phyloP scores from a whole-genome alignment of 2,329 filamentous ascomycete species.

The Fusarium heterosporum region DNA sequence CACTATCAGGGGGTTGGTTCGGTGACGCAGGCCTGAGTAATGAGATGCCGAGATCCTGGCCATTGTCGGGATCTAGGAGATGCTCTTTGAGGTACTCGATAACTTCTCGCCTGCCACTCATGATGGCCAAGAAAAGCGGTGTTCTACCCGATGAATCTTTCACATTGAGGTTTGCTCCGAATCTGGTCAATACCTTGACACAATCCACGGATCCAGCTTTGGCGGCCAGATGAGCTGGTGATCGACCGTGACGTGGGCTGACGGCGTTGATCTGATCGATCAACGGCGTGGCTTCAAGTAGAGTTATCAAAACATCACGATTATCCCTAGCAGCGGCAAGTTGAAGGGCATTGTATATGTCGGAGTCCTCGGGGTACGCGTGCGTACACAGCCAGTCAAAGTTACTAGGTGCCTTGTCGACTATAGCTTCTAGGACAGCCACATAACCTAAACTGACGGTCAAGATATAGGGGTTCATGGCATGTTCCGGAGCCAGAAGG shows the following conservation, averaged over 20 bases:
- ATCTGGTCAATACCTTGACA: constrained; percentile 25
- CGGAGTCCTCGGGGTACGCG: constrained; percentile 5
- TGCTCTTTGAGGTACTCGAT: constrained; percentile 32
- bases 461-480: constrained; percentile 31
- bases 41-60: constrained; percentile 17
- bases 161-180: constrained; percentile 26
- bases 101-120: constrained; percentile 20
- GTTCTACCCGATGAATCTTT: constrained; percentile 34
- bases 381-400: constrained; percentile 36
- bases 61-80: constrained; percentile 11
- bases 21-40: neutral
- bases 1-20: neutral
- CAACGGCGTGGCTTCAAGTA: constrained; percentile 35
- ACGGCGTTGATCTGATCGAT: constrained; percentile 8
- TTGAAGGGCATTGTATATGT: constrained; percentile 40
- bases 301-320: constrained; percentile 19
- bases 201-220: constrained; percentile 34
- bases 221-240: constrained; percentile 40
- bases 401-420: constrained; percentile 7
- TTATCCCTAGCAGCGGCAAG: constrained; percentile 37
- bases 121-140: constrained; percentile 35
- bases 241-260: constrained; percentile 23
- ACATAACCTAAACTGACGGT: constrained; percentile 27
- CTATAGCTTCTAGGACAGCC: constrained; percentile 30
- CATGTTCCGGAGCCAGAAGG: constrained; percentile 15